Percentiles rank a stretch among this genome's conserved stretches.
phyloP scores from a whole-genome alignment of 257 asterid genomes.

The Asclepias syriaca region DNA sequence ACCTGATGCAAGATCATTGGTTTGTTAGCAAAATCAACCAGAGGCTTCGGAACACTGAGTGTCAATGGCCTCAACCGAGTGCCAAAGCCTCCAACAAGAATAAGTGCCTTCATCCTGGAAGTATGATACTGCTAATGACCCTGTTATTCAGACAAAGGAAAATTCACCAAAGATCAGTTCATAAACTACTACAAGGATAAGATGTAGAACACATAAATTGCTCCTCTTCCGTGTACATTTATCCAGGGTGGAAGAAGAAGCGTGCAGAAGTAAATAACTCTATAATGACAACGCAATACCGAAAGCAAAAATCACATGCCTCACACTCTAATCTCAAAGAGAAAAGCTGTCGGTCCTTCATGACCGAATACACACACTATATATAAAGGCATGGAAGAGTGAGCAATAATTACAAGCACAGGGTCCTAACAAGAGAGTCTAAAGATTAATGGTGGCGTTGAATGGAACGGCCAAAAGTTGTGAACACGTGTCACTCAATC shows the following conservation, averaged over 20 bases:
- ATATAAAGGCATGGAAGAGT: slow-evolving; percentile 34
- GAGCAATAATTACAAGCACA: slow-evolving; percentile 16
- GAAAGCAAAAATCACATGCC: slow-evolving; percentile 31
- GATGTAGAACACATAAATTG: slow-evolving; percentile 8
- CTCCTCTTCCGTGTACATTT: slow-evolving; percentile 16
- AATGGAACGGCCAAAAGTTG: slow-evolving; percentile 21
- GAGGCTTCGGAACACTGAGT: slow-evolving; percentile 84
- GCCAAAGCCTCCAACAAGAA: slow-evolving; percentile 96
- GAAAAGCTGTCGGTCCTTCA: slow-evolving; percentile 36
- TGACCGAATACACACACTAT: slow-evolving; percentile 26
- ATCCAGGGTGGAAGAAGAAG: slow-evolving; percentile 18
- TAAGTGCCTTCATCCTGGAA: slow-evolving; percentile 77
- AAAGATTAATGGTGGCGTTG: slow-evolving; percentile 15
- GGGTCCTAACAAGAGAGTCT: slow-evolving; percentile 20
- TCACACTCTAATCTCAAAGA: slow-evolving; percentile 17
- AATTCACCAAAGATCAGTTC: slow-evolving; percentile 4
- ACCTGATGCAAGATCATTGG: slow-evolving; percentile 99
- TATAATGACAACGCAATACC: slow-evolving; percentile 42
- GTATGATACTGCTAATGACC: slow-evolving; percentile 19
- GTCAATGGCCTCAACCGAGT: slow-evolving; percentile 94
- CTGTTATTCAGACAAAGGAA: slow-evolving; percentile 15
- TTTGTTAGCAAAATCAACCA: slow-evolving; percentile 91
- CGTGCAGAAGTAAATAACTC: slow-evolving; percentile 34
- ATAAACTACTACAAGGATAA: slow-evolving; percentile 4
- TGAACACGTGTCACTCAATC: slow-evolving; percentile 22